phyloP scores from a whole-genome alignment of 73 alveolate genomes.

The Tetrahymena malaccensis region DNA sequence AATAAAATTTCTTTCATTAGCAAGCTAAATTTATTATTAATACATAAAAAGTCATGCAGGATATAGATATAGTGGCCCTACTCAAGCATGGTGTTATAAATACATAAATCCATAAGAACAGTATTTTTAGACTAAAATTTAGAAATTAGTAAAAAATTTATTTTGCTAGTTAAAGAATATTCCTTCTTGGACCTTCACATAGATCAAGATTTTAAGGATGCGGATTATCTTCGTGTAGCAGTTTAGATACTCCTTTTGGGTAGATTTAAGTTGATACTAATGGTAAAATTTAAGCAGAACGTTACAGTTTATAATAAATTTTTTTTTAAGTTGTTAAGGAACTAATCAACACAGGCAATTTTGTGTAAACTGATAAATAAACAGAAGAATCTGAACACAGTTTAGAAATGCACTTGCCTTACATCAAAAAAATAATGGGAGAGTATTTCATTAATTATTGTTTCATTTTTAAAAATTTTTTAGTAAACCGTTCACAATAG shows the following conservation, averaged over 20 bases:
- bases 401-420: neutral
- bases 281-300: neutral
- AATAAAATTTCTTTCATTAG: neutral
- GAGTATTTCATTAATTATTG: neutral
- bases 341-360: neutral
- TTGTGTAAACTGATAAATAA: neutral
- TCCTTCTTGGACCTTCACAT: neutral
- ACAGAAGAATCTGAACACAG: neutral
- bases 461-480: neutral
- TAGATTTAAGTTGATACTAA: neutral
- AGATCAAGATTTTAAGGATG: neutral
- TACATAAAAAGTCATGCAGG: neutral
- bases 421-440: neutral
- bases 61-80: neutral
- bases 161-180: neutral
- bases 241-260: neutral
- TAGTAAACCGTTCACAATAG: neutral
- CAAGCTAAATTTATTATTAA: neutral
- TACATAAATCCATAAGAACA: neutral
- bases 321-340: neutral
- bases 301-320: neutral
- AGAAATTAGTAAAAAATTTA: neutral
- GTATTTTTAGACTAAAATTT: neutral
- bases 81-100: neutral
- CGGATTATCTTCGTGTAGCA: neutral